Conservation (phyloP, 139 green algal species). For the Desmodesmus armatus region DNA sequence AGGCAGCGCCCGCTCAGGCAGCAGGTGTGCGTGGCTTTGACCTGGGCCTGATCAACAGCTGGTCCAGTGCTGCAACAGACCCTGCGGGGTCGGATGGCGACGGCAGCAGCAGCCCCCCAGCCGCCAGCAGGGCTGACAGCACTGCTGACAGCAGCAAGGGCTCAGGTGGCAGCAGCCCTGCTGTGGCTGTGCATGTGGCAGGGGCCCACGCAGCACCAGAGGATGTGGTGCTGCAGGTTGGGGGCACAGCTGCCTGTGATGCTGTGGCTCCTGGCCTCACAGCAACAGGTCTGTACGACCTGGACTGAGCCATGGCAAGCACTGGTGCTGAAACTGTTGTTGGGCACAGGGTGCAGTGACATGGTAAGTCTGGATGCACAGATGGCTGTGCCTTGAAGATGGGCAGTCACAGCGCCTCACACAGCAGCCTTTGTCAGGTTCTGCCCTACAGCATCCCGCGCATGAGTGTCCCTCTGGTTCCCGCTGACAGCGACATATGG, state of each 20-base stretch:
- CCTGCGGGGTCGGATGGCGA: background rate
- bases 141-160: background rate
- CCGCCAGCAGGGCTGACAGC: slow-evolving; percentile 9
- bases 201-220: background rate
- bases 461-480: too few species aligned
- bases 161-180: background rate
- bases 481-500: too few species aligned
- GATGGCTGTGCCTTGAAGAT: too few species aligned
- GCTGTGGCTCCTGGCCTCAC: background rate
- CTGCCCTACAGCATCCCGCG: too few species aligned
- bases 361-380: too few species aligned
- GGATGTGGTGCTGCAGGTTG: background rate
- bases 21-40: too few species aligned
- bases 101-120: slow-evolving; percentile 2
- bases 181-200: background rate
- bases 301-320: background rate
- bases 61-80: background rate
- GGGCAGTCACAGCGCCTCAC: too few species aligned
- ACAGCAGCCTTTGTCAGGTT: too few species aligned
- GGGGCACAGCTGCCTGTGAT: background rate
- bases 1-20: too few species aligned
- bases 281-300: background rate
- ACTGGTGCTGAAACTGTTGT: too few species aligned
- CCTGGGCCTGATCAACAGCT: background rate
- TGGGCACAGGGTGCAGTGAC: too few species aligned